Base-by-base conservation (phyloP, 2,329 filamentous ascomycete genomes). In the Aspergillus viridinutans region DNA sequence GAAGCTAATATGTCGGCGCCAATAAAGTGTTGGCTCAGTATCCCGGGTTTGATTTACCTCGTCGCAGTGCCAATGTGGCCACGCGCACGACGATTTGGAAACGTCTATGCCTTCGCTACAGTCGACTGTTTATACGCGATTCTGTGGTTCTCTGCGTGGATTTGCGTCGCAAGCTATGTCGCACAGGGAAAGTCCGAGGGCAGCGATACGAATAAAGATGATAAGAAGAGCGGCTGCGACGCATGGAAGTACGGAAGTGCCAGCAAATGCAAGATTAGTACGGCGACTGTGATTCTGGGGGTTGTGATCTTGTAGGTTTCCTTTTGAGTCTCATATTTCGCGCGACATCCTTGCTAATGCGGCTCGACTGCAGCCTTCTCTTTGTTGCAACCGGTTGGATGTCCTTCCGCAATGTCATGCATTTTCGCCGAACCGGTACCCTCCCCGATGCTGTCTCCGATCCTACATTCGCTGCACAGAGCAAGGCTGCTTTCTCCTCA, bases 51-150 rank as follows among this genome's bases (percentile, higher is more conserved):
- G 38, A 75, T 85, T 56, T 87, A 86, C 68, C 80, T 85, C 54
- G 77, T 80, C 49, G 83, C 83, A 68, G 81, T 84, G 4, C 84
- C 84, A 4, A 82, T 84, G 74, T 86, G 83, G 80, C 78, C 79
- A 25, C 81, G 84, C 60, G 80, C 83, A 26, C 77, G 77, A 61
- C 77, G 79, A 52, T 84, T 86, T 65, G 81, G 81, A 56, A 85
- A 85, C 63, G 80, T 82, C 40, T 85, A 85, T 65, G 83, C 82
- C 53, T 85, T 85, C 66, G 80, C 81, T 8, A 72, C 76, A 2
- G 68, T 86, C 56, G 84, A 87, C 63, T 69, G 76, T 14, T 64
- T 85, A 25, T 84, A 79, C 64, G 69, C 78, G 4, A 67, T 86
- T 9, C 68, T 86, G 42, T 87, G 84, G 84, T 83, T 86, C 65